A percentile compares a stretch with the other conserved stretches of the same genome.
Conservation (phyloP, 75 land plant genomes). For the Selaginella tamariscina region DNA sequence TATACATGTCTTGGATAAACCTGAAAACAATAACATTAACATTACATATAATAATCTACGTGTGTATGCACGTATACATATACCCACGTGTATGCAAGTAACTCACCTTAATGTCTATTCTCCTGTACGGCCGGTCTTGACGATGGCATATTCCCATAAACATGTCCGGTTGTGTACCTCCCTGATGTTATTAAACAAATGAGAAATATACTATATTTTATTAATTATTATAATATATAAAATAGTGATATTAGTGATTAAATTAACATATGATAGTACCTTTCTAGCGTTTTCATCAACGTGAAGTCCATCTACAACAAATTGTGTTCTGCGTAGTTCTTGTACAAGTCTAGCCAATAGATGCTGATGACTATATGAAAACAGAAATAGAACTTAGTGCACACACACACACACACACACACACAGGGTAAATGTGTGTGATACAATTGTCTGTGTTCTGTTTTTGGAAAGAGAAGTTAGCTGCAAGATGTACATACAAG, state of each 20-base stretch:
- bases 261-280: not conserved
- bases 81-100: too few relatives aligned
- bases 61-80: not conserved
- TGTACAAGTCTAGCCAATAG: conserved; percentile 11
- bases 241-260: too few relatives aligned
- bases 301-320: conserved; percentile 16
- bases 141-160: conserved; percentile 17
- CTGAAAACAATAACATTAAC: conserved; percentile 9
- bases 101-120: conserved; percentile 18
- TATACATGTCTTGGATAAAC: conserved; percentile 18
- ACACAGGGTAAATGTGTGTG: not conserved
- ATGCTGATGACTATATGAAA: conserved; percentile 15
- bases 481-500: conserved; percentile 3
- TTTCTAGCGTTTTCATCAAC: not conserved
- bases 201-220: not conserved
- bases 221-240: too few relatives aligned
- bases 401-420: too few relatives aligned
- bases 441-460: not conserved
- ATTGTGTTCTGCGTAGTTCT: not conserved
- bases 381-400: too few relatives aligned
- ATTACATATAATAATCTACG: not conserved
- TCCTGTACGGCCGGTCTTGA: conserved; percentile 3
- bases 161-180: conserved; percentile 10
- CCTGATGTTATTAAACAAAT: conserved; percentile 10
- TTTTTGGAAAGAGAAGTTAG: not conserved